Base-by-base conservation (phyloP, 768 basidiomycete species). In the Ramaria rubella region DNA sequence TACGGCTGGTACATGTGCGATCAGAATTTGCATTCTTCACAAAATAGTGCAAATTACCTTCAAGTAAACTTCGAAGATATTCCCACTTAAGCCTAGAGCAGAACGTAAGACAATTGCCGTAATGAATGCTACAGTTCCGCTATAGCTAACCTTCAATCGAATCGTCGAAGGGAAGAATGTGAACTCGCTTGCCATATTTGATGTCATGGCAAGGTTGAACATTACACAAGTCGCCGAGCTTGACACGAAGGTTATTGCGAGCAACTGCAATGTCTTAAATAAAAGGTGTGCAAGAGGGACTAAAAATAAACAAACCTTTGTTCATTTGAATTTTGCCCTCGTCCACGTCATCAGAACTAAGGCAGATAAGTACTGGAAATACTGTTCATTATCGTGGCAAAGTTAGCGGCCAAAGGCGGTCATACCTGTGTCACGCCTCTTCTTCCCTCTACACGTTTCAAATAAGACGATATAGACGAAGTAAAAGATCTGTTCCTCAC, bases 261-360 rank as follows among this genome's bases (percentile, higher is more conserved):
- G 96, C 96, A 33, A 99, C 96, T 79, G 62, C 23, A 17, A 36
- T 7, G 51, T 14, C 21, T 52, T 14, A 12, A 7, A n/a, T 17
- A 26, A 36, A 26, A n/a, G n/a, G n/a, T n/a, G n/a, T n/a, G n/a
- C 26, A 48, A 1, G n/a, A 48, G 17, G 19, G 36, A 46, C 15
- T 58, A 29, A 7, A 59, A 69, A n/a, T n/a, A n/a, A n/a, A n/a
- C n/a, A 55, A 24, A 78, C 77, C 77, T 73, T 98, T 98, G 85
- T 99, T 99, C 74, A 99, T 76, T 66, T 96, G 94, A 61, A 99
- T 94, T 69, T 91, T 90, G 57, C 96, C 95, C 72, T 98, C 96
- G 64, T 97, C 96, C 59, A 98, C 91, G 60, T 95, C 92, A 66
- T 98, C 96, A 38, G 89, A 90, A 67, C 87, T 89, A 67, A 99